Percentiles rank a stretch among this genome's conserved stretches.
phyloP scores from a whole-genome alignment of 768 basidiomycete genomes.

The Tulasnella calospora region DNA sequence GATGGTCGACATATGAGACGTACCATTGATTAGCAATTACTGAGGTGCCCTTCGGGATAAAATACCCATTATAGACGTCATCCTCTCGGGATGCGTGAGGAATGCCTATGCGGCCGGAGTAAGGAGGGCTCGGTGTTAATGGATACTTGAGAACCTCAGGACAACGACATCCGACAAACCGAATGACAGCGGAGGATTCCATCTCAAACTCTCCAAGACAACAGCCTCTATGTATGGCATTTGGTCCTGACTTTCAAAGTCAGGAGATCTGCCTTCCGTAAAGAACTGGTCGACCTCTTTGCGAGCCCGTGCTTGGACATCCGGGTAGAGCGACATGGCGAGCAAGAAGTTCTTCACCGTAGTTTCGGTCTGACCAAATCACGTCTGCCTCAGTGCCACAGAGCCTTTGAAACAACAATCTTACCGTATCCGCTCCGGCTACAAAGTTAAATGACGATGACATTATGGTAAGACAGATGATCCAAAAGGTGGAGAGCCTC shows the following conservation, averaged over 20 bases:
- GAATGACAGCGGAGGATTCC: background rate
- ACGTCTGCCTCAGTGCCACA: background rate
- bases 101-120: background rate
- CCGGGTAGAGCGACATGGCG: constrained; percentile 25
- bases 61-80: constrained; percentile 24
- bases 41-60: constrained; percentile 19
- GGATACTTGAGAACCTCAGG: background rate
- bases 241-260: background rate
- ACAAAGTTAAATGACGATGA: background rate
- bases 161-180: background rate
- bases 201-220: constrained; percentile 8
- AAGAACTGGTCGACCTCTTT: constrained; percentile 15
- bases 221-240: constrained; percentile 19
- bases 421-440: background rate
- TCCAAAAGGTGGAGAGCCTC: background rate
- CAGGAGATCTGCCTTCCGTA: background rate
- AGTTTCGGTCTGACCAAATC: background rate
- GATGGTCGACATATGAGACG: background rate
- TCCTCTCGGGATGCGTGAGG: constrained; percentile 18
- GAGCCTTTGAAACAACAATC: background rate
- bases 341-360: constrained; percentile 21
- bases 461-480: background rate
- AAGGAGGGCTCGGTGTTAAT: background rate
- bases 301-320: constrained; percentile 7
- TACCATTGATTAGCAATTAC: constrained; percentile 11